Conservation (phyloP, 73 alveolate species). For the Loxodes magnus region DNA sequence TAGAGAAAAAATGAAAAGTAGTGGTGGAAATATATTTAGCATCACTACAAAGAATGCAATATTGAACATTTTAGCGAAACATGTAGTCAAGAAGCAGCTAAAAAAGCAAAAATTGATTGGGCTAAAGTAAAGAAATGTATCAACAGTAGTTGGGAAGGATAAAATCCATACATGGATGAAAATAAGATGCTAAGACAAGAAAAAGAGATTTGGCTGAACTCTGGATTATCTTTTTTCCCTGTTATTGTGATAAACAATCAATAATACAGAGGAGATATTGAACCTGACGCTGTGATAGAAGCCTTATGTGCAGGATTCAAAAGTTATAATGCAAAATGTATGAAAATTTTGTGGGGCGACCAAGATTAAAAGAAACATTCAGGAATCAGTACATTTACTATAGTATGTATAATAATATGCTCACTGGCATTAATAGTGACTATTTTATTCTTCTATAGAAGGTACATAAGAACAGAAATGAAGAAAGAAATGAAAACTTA, state of each 20-base stretch:
- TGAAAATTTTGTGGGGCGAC: constrained; percentile 13
- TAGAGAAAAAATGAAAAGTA: constrained; percentile 13
- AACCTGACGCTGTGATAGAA: constrained; percentile 19
- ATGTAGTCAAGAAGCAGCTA: constrained; percentile 12
- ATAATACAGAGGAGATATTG: constrained; percentile 27
- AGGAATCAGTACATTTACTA: not conserved
- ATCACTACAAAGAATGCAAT: not conserved
- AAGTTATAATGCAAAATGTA: not conserved
- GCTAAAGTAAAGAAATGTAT: constrained; percentile 8
- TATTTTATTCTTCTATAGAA: not conserved
- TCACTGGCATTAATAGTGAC: not conserved
- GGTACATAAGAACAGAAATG: not conserved
- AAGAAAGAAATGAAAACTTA: not conserved
- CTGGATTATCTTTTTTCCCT: constrained; percentile 14
- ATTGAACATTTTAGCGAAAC: not conserved
- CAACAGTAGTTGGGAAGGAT: constrained; percentile 13
- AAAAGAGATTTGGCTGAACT: constrained; percentile 9
- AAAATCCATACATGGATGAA: constrained; percentile 10
- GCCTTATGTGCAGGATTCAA: constrained; percentile 28
- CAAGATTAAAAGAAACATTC: not conserved
- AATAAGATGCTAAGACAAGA: constrained; percentile 8
- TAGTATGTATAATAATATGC: not conserved
- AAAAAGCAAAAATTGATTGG: constrained; percentile 6
- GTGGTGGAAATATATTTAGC: constrained; percentile 22
- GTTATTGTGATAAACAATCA: constrained; percentile 13